These are phyloP conservation scores for Termitomyces sp. DNA, from an alignment of 768 basidiomycete genomes.

Conservation along the genomic window DNA sequence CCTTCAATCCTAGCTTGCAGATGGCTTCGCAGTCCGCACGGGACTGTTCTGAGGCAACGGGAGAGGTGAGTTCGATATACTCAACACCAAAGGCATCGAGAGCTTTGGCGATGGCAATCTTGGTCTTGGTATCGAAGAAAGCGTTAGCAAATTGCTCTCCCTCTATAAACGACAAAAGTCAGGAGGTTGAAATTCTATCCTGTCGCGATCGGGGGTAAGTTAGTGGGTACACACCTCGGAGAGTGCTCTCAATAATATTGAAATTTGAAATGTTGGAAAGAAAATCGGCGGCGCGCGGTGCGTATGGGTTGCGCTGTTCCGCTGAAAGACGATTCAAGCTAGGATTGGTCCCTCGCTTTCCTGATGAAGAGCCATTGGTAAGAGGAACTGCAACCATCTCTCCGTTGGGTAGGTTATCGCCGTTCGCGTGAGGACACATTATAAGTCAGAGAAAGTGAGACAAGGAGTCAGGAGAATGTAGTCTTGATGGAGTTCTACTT, in stretches of 20 bases:
- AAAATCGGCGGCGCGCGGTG: constrained; percentile 88
- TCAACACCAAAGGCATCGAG: constrained; percentile 99
- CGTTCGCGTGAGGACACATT: constrained; percentile 66
- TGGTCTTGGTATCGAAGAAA: constrained; percentile 99
- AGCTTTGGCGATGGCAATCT: constrained; percentile 98
- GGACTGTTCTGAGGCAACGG: constrained; percentile 95
- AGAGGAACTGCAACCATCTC: constrained; percentile 76
- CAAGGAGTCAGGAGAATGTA: not conserved
- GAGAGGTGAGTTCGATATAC: constrained; percentile 98
- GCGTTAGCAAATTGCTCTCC: constrained; percentile 99
- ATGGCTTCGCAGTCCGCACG: constrained; percentile 94
- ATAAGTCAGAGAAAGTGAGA: constrained; percentile 15
- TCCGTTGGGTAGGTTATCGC: constrained; percentile 38
- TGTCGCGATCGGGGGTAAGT: not conserved
- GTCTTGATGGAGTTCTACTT: constrained; percentile 3
- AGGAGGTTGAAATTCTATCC: constrained; percentile 5
- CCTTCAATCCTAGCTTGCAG: constrained; percentile 96
- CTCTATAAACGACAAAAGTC: constrained; percentile 48
- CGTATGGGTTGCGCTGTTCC: constrained; percentile 72
- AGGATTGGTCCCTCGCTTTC: constrained; percentile 41
- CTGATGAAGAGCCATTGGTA: constrained; percentile 35
- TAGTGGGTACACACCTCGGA: constrained; percentile 63
- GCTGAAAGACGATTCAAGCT: constrained; percentile 34
- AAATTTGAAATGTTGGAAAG: constrained; percentile 91
- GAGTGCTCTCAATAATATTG: constrained; percentile 95